Percentiles rank a stretch among this genome's conserved stretches.
phyloP scores from a whole-genome alignment of 2,329 filamentous ascomycete genomes.

The Aspergillus sp. region DNA sequence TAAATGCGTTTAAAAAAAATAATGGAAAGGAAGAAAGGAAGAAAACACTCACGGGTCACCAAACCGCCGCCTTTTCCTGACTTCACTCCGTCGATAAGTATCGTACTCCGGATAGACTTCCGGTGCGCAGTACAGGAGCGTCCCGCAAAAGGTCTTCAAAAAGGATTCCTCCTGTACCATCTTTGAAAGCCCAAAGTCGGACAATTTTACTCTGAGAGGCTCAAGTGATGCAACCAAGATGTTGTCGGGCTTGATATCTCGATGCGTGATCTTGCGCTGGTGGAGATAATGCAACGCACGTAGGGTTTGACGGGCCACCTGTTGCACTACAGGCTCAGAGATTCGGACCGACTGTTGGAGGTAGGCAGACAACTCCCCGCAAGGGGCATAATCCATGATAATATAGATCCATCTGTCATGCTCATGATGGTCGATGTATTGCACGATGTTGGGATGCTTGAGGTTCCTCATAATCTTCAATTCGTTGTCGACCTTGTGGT shows the following conservation, averaged over 20 bases:
- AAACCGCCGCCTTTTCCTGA: slow-evolving; percentile 55
- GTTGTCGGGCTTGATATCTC: slow-evolving; percentile 98
- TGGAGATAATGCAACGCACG: slow-evolving; percentile 82
- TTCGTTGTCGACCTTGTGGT: slow-evolving; percentile 91
- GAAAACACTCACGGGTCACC: slow-evolving; percentile 35
- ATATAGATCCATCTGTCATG: slow-evolving; percentile 77
- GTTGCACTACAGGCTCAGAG: slow-evolving; percentile 59
- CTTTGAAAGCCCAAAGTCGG: slow-evolving; percentile 94
- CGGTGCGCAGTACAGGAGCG: slow-evolving; percentile 87
- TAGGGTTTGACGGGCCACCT: slow-evolving; percentile 61
- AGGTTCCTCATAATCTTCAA: slow-evolving; percentile 90
- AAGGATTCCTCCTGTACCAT: slow-evolving; percentile 89
- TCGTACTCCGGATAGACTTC: slow-evolving; percentile 85
- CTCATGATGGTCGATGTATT: slow-evolving; percentile 82
- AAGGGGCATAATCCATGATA: slow-evolving; percentile 87
- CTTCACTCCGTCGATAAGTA: slow-evolving; percentile 52
- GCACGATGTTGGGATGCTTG: slow-evolving; percentile 80
- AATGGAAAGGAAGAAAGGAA: too few species aligned
- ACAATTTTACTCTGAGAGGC: slow-evolving; percentile 79
- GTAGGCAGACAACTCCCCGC: slow-evolving; percentile 72
- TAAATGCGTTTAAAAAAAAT: not conserved
- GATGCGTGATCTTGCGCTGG: slow-evolving; percentile 79
- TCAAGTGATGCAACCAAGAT: slow-evolving; percentile 69
- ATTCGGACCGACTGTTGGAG: slow-evolving; percentile 56
- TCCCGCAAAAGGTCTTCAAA: slow-evolving; percentile 92